Evolutionary conservation across 2,329 filamentous ascomycete genomes (phyloP), one percentile per base, ranked within the genome.

Genomic region (Clonostachys solani): DNA sequence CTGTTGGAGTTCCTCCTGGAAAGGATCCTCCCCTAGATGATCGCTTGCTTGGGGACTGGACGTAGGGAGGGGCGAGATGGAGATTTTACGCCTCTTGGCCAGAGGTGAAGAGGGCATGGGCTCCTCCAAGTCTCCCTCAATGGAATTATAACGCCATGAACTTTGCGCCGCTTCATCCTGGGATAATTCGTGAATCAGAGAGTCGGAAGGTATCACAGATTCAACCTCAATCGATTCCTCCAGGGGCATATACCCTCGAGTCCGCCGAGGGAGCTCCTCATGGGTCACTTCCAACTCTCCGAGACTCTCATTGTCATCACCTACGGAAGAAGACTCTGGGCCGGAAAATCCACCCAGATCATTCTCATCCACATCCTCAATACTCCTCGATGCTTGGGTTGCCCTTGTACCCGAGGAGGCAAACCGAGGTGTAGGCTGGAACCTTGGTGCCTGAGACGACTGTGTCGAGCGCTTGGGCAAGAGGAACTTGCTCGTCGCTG

Each of bases 371-470:
- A 64, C 58, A 33, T 66, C 67, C 40, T 69, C 67, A 6, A 66
- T 8, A 50, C 55, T 10, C 48, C 35, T 41, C 54, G 54, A 43
- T 52, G 50, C 47, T 60, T 29, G 63, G 44, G 60, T 61, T 33
- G 58, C 55, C 12, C 59, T 58, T 35, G 50, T 52, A 46, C 52
- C 56, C 50, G 38, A 44, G 12, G 63, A 58, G 43, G 61, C 61
- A 51, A 69, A 71, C n/a, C 64, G 60, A 17, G 65, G 67, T 36
- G 67, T 71, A 23, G 65, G 63, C 33, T 63, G 64, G 46, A 69
- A 70, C 45, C 58, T 53, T 12, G 61, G 61, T 18, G 61, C 60
- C 49, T 65, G 62, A 23, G 63, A 63, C 6, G 53, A 29, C 23
- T 29, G 58, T n/a, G 61, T 55, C 13, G 58, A 56, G 33, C 65